Evolutionary conservation across 768 basidiomycete species (phyloP).

Genomic region (Myochromella boudieri): DNA sequence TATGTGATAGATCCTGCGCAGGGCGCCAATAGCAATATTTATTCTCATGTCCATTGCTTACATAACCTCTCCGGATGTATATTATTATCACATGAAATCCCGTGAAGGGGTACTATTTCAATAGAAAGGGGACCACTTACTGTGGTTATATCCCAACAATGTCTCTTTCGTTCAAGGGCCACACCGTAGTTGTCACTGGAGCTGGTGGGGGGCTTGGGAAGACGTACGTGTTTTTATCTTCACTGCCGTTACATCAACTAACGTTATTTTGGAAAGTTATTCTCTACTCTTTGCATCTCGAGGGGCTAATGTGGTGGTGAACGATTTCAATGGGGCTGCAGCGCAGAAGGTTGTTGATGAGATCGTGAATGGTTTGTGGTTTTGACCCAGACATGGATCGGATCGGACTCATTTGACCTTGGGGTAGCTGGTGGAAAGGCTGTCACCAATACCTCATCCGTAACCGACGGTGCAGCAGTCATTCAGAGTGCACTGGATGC

Average conservation of each 20-base stretch:
- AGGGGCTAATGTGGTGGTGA: slow-evolving; percentile 93
- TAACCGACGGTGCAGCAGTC: slow-evolving; percentile 82
- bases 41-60: slow-evolving; percentile 20
- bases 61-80: slow-evolving; percentile 5
- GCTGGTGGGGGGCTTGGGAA: slow-evolving; percentile 94
- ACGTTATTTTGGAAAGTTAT: slow-evolving; percentile 73
- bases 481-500: slow-evolving; percentile 83
- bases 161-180: slow-evolving; percentile 78
- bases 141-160: slow-evolving; percentile 26
- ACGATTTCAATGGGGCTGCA: slow-evolving; percentile 86
- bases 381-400: neutral
- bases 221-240: slow-evolving; percentile 55
- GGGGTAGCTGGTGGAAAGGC: slow-evolving; percentile 84
- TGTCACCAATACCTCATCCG: slow-evolving; percentile 82
- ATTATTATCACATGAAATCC: slow-evolving; percentile 20
- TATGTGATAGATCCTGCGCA: slow-evolving; percentile 36
- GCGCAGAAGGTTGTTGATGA: slow-evolving; percentile 93
- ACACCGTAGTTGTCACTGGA: slow-evolving; percentile 93
- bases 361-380: slow-evolving; percentile 68
- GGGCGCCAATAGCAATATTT: slow-evolving; percentile 26
- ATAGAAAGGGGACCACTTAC: neutral
- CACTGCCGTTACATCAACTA: slow-evolving; percentile 3
- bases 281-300: slow-evolving; percentile 89
- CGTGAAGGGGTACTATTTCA: slow-evolving; percentile 16
- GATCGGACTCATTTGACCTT: neutral